Evolutionary conservation across 2,329 filamentous ascomycete species (phyloP).

Genomic region (Colletotrichum navitas): DNA sequence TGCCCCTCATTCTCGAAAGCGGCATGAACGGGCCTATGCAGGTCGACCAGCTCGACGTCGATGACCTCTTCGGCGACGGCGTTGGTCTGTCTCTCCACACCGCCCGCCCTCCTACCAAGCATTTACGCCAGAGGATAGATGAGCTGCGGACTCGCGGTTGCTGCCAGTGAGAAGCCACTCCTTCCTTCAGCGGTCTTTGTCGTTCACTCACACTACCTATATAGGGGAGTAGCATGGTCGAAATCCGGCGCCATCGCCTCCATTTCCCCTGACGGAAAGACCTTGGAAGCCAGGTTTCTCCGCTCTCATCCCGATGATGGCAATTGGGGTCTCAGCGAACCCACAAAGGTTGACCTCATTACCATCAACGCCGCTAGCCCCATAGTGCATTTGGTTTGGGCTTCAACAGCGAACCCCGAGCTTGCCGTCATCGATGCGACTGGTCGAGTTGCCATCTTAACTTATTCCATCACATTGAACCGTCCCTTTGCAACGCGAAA

Average conservation of each 20-base stretch:
- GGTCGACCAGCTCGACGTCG: slow-evolving; percentile 70
- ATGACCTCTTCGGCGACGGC: slow-evolving; percentile 82
- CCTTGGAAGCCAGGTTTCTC: slow-evolving; percentile 79
- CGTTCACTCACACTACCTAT: slow-evolving; percentile 23
- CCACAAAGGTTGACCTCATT: slow-evolving; percentile 73
- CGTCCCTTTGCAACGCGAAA: slow-evolving; percentile 72
- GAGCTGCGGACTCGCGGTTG: slow-evolving; percentile 82
- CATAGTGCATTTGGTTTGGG: slow-evolving; percentile 87
- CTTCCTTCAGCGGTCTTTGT: slow-evolving; percentile 42
- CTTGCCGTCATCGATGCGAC: slow-evolving; percentile 85
- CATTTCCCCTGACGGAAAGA: slow-evolving; percentile 78
- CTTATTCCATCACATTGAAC: slow-evolving; percentile 79
- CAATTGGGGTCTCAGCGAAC: slow-evolving; percentile 81
- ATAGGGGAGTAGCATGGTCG: slow-evolving; percentile 87
- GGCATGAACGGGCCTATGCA: slow-evolving; percentile 60
- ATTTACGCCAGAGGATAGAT: slow-evolving; percentile 79
- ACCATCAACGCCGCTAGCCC: slow-evolving; percentile 73
- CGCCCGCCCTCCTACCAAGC: slow-evolving; percentile 68
- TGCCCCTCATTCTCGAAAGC: slow-evolving; percentile 68
- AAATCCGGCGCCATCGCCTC: slow-evolving; percentile 87
- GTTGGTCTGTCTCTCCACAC: slow-evolving; percentile 69
- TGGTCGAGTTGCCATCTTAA: slow-evolving; percentile 82
- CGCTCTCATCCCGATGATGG: slow-evolving; percentile 76
- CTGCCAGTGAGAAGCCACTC: slow-evolving; percentile 75
- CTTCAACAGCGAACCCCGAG: slow-evolving; percentile 77